Evolutionary conservation across 345 rosid species (phyloP), one percentile per base, ranked within the genome.

Genomic region (Eucalyptus rudis): DNA sequence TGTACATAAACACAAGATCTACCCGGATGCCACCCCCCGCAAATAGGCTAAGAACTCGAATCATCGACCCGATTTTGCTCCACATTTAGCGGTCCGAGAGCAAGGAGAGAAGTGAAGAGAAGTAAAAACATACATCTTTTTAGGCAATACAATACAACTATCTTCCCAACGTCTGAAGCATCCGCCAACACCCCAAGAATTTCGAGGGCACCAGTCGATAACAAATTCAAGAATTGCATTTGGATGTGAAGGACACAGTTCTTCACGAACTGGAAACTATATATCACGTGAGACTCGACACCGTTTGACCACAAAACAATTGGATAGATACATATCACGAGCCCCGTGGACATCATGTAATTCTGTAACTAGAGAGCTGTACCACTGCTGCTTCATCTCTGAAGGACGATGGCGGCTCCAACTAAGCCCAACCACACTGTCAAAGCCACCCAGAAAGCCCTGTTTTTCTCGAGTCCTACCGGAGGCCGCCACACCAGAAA

Each of bases 401-500:
- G 99, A 64, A 95, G 92, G 87, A 96, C 13, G 83, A 97, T 90
- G 31, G 99, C 98, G 79, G 99, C 96, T 86, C 97, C 98, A 83
- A 97, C 98, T 93, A 97, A 93, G 80, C 96, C 95, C 36, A 97
- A 88, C 99, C 99, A 96, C 20, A 96, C 80, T 10, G 98, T 92
- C 92, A 97, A 91, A 84, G 95, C 94, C 51, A 94, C 90, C 99
- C 99, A 97, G 87, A 97, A 96, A 8, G 92, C 94, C 64, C 87
- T 84, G 91, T 90, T 98, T 90, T 95, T 98, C 92, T 93, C 96
- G 88, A 93, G 84, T 7, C 97, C 99, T 2, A 79, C 90, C 0
- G 96, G 96, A 22, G 98, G 98, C 91, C 94, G 96, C 98, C 99
- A 96, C 68, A 92, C 95, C 90, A 96, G 90, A 89, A 96, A 93